These are phyloP conservation scores for Coprinopsis cinerea DNA, from an alignment of 768 basidiomycete genomes.

Conservation along the genomic window DNA sequence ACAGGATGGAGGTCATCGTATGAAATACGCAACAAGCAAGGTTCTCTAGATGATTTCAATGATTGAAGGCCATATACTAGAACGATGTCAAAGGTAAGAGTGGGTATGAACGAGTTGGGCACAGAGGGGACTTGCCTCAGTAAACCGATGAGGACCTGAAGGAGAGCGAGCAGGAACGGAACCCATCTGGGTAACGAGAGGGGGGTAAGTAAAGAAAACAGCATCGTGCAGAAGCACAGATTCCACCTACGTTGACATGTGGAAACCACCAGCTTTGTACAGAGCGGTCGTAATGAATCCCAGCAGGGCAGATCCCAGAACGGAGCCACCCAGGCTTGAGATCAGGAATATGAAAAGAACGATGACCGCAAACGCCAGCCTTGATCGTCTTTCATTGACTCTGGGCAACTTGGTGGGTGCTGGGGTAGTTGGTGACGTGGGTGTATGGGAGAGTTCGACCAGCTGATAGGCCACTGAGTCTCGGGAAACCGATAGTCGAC, in stretches of 20 bases:
- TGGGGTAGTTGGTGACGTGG: conserved; percentile 3
- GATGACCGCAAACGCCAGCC: conserved; percentile 41
- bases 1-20: too few relatives aligned
- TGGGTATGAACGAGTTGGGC: too few relatives aligned
- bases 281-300: conserved; percentile 41
- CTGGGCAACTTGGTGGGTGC: conserved; percentile 16
- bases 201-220: conserved; percentile 1
- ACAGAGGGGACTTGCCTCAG: conserved; percentile 37
- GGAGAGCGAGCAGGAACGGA: conserved; percentile 38
- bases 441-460: conserved; percentile 8
- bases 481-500: neutral
- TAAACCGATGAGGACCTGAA: conserved; percentile 36
- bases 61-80: conserved; percentile 39
- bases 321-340: conserved; percentile 39
- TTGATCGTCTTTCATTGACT: conserved; percentile 34
- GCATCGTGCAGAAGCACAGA: neutral
- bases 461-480: conserved; percentile 12
- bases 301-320: conserved; percentile 40
- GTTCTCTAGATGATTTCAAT: conserved; percentile 39
- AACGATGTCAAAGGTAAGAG: conserved; percentile 3
- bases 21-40: too few relatives aligned
- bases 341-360: conserved; percentile 37
- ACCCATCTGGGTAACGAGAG: conserved; percentile 36
- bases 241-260: conserved; percentile 44
- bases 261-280: conserved; percentile 38